Base-by-base conservation (phyloP, 2,329 filamentous ascomycete species). In the Cadophora sp. region DNA sequence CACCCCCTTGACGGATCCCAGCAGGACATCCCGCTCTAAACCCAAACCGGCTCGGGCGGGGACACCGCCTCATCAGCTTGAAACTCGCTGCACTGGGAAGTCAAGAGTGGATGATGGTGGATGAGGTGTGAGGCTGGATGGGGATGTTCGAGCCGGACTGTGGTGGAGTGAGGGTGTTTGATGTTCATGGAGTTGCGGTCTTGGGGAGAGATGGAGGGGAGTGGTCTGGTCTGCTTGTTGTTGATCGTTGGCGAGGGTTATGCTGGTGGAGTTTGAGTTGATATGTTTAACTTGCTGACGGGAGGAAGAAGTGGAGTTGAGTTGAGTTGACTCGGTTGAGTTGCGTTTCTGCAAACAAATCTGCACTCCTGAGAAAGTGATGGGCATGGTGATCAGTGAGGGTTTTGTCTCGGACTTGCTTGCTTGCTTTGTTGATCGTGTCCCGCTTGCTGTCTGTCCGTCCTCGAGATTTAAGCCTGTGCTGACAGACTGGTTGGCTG, bases 51-150 rank as follows among this genome's bases (percentile, higher is more conserved):
- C 16, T 33, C 36, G 55, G 33, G 33, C 55, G 36, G 59, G 39
- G 62, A 53, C 27, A 47, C 24, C n/a, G 20, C 24, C 22, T 47
- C 47, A 33, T 45, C 58, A 53, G 62, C 56, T 41, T 70, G 68
- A 70, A 70, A 70, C 68, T 55, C 36, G 65, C 66, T 59, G 16
- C 39, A 4, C 33, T 41, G 53, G 53, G n/a, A 58, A 9, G 36
- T 39, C 11, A 33, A 41, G 51, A 30, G 7, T 41, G 53, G 22
- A 22, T 56, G 30, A 56, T 18, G 36, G 6, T 30, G 27, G 6
- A 6, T 4, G 27, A 30, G 27, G 27, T 30, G 27, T 30, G 27
- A 30, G 27, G 27, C 27, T 30, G 27, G 27, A 30, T 18, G n/a
- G 24, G 58, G 58, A 60, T 60, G 58, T 39, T 60, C 58, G 41